phyloP scores from a whole-genome alignment of 306 rosid genomes.

The Oemleria cerasiformis region DNA sequence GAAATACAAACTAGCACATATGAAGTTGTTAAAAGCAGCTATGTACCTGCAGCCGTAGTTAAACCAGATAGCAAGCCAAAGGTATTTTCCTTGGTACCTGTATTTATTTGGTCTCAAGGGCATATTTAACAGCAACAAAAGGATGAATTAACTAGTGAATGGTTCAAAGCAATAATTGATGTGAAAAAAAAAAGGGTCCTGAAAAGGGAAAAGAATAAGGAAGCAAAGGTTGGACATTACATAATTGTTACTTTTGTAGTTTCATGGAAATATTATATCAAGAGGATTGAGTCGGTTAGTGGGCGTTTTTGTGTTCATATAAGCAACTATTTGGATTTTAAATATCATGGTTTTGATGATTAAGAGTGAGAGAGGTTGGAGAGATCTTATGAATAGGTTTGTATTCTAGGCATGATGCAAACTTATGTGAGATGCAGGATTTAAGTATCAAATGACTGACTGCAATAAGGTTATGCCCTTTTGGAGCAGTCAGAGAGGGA shows the following conservation, averaged over 20 bases:
- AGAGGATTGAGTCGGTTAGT: not conserved
- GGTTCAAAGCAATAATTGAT: not conserved
- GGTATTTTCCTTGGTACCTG: constrained; percentile 32
- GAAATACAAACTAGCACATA: constrained; percentile 64
- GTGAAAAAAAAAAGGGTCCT: not conserved
- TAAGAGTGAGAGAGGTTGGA: not conserved
- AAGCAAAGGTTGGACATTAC: not conserved
- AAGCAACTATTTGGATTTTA: not conserved
- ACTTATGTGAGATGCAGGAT: not conserved
- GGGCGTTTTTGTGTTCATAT: not conserved
- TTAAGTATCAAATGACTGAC: not conserved
- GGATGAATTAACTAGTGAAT: not conserved
- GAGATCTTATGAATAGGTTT: not conserved
- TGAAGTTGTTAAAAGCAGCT: constrained; percentile 77
- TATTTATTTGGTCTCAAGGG: not conserved
- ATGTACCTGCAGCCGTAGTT: constrained; percentile 40
- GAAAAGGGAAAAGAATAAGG: not conserved
- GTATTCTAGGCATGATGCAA: not conserved
- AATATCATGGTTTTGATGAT: no score
- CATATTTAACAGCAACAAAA: not conserved
- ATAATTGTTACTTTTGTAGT: not conserved
- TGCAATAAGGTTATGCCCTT: not conserved
- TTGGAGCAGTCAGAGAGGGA: not conserved
- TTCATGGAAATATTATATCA: not conserved
- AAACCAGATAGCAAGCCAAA: constrained; percentile 36